A percentile compares a stretch with the other conserved stretches of the same genome.
phyloP scores from a whole-genome alignment of 768 basidiomycete genomes.

The Mycena floridula region DNA sequence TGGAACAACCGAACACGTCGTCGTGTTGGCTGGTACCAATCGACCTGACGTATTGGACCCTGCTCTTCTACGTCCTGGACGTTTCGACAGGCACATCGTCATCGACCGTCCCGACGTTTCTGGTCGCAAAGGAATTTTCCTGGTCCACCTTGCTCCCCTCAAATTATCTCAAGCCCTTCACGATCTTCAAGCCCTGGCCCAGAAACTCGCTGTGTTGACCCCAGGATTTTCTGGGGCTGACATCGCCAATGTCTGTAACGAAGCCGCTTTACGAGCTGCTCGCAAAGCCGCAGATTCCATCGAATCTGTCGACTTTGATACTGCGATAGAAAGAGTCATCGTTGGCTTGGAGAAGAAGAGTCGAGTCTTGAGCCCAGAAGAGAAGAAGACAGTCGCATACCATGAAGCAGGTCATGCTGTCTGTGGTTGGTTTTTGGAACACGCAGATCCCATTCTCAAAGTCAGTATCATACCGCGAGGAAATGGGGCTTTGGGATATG shows the following conservation, averaged over 20 bases:
- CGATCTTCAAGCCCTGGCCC: slow-evolving; percentile 57
- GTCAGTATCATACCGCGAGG: slow-evolving; percentile 98
- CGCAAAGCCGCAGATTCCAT: slow-evolving; percentile 76
- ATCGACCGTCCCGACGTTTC: slow-evolving; percentile 94
- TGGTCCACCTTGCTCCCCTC: slow-evolving; percentile 85
- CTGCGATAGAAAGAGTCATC: slow-evolving; percentile 96
- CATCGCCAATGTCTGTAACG: slow-evolving; percentile 98
- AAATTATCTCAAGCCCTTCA: slow-evolving; percentile 54
- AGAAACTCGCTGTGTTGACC: slow-evolving; percentile 93
- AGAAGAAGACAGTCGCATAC: slow-evolving; percentile 98
- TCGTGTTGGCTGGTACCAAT: slow-evolving; percentile 95
- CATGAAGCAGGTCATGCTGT: slow-evolving; percentile 99
- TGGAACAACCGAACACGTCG: slow-evolving; percentile 93
- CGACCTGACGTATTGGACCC: slow-evolving; percentile 93
- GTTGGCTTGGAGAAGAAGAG: slow-evolving; percentile 96
- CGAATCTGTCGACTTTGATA: slow-evolving; percentile 85
- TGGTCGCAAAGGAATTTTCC: slow-evolving; percentile 90
- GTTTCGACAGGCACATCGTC: slow-evolving; percentile 94
- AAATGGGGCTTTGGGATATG: slow-evolving; percentile 92
- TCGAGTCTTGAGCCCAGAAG: slow-evolving; percentile 85
- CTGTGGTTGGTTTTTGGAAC: slow-evolving; percentile 97
- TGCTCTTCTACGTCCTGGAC: slow-evolving; percentile 94
- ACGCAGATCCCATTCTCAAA: slow-evolving; percentile 93
- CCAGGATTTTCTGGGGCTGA: slow-evolving; percentile 99
- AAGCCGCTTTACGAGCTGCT: slow-evolving; percentile 93